These are phyloP conservation scores for Scedosporium boydii DNA, from an alignment of 2,329 filamentous ascomycete genomes.

Conservation along the genomic window DNA sequence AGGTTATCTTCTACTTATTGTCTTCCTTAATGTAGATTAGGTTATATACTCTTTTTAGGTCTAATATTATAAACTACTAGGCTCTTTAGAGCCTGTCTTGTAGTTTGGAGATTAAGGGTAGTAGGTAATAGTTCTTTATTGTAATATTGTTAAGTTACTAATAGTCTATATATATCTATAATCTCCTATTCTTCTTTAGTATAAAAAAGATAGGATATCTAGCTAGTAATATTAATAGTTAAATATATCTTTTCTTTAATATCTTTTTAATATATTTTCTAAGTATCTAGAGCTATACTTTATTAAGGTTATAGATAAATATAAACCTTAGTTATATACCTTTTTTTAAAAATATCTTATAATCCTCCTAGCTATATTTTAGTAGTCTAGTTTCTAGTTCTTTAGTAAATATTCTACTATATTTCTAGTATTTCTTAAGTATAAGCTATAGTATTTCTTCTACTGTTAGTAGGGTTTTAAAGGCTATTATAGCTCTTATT, in stretches of 20 bases:
- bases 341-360: background rate
- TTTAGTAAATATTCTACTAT: background rate
- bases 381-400: background rate
- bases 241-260: no score
- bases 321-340: background rate
- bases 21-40: slow-evolving; percentile 6
- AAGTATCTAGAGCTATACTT: background rate
- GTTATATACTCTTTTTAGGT: slow-evolving; percentile 7
- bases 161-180: no score
- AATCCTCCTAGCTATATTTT: background rate
- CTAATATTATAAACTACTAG: slow-evolving; percentile 7
- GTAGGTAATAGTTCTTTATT: slow-evolving; percentile 2
- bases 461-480: no score
- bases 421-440: no score
- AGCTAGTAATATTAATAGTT: no score
- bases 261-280: no score
- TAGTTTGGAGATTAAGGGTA: no score
- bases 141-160: no score
- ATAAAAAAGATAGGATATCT: no score
- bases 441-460: no score
- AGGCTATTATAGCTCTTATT: no score
- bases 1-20: slow-evolving; percentile 8
- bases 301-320: background rate
- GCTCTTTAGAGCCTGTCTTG: slow-evolving; percentile 3
- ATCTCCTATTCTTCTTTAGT: no score